A percentile compares a stretch with the other conserved stretches of the same genome.
phyloP scores from a whole-genome alignment of 805 yeast genomes.

The Candida ulmi region DNA sequence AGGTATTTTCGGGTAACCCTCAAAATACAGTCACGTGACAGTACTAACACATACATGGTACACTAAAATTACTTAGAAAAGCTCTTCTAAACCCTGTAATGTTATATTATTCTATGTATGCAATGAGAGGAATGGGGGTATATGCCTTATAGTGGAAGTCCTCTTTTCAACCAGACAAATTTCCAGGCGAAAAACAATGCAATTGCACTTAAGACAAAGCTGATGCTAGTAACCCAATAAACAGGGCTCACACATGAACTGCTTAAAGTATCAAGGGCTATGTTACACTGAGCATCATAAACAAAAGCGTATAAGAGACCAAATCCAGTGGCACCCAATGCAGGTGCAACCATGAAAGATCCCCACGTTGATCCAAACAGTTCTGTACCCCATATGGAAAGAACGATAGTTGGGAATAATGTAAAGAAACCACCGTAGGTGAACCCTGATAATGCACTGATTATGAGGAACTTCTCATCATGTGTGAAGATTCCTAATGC shows the following conservation, averaged over 20 bases:
- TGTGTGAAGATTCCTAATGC: slow-evolving; percentile 15
- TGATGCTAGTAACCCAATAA: slow-evolving; percentile 13
- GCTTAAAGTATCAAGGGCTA: neutral
- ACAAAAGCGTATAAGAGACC: slow-evolving; percentile 66
- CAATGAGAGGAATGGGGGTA: no score
- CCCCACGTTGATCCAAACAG: slow-evolving; percentile 94
- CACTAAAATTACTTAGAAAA: no score
- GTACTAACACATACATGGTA: no score
- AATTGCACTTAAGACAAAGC: slow-evolving; percentile 8
- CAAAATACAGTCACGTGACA: neutral
- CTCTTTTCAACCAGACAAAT: slow-evolving; percentile 13
- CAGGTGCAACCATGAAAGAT: slow-evolving; percentile 81
- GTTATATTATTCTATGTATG: no score
- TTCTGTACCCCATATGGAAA: slow-evolving; percentile 83
- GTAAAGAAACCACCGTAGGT: slow-evolving; percentile 85
- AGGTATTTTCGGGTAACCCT: neutral
- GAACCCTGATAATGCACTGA: slow-evolving; percentile 55
- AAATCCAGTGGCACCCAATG: slow-evolving; percentile 65
- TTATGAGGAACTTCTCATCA: slow-evolving; percentile 17
- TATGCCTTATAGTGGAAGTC: neutral
- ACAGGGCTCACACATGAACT: slow-evolving; percentile 14
- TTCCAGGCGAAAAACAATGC: slow-evolving; percentile 17
- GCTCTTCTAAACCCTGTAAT: no score
- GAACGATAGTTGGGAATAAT: slow-evolving; percentile 75
- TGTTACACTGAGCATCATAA: slow-evolving; percentile 39